A percentile compares a stretch with the other conserved stretches of the same genome.
Evolutionary conservation across 2,329 filamentous ascomycete species (phyloP).

Genomic region (Scortechinia acanthostroma): DNA sequence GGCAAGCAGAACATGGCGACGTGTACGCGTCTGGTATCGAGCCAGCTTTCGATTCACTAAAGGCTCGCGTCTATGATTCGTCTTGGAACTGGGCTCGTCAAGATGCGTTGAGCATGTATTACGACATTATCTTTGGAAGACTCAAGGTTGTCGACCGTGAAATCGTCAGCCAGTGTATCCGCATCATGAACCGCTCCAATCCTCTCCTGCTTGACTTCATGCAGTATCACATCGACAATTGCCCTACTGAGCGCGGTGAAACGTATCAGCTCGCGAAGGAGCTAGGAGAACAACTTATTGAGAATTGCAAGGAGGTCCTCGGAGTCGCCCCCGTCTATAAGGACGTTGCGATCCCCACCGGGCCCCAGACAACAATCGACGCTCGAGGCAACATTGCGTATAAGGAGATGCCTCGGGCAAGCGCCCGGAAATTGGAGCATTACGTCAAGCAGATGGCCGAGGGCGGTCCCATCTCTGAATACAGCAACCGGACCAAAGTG

Average conservation of each 20-base stretch:
- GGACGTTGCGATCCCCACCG: slow-evolving; percentile 87
- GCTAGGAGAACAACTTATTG: slow-evolving; percentile 84
- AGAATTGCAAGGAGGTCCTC: slow-evolving; percentile 93
- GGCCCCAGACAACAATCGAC: slow-evolving; percentile 86
- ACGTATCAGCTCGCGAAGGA: slow-evolving; percentile 97
- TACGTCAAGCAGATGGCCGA: slow-evolving; percentile 98
- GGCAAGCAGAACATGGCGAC: slow-evolving; percentile 17
- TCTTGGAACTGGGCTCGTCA: slow-evolving; percentile 24
- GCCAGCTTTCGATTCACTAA: slow-evolving; percentile 15
- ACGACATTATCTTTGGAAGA: slow-evolving; percentile 26
- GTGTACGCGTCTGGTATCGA: slow-evolving; percentile 16
- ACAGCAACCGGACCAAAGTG: slow-evolving; percentile 95
- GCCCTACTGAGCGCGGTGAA: slow-evolving; percentile 90
- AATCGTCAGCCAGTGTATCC: slow-evolving; percentile 48
- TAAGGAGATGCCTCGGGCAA: slow-evolving; percentile 76
- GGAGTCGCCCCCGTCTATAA: slow-evolving; percentile 83
- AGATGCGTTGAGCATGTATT: slow-evolving; percentile 7
- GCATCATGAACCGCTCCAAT: slow-evolving; percentile 98
- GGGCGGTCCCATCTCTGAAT: slow-evolving; percentile 96
- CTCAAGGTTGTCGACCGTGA: slow-evolving; percentile 4
- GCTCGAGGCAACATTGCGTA: slow-evolving; percentile 88
- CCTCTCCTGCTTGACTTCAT: slow-evolving; percentile 94
- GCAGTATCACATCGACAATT: slow-evolving; percentile 99
- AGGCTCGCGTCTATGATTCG: slow-evolving; percentile 18
- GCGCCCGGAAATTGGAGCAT: slow-evolving; percentile 93